Percentiles rank a stretch among this genome's conserved stretches.
phyloP scores from a whole-genome alignment of 208 protist species.

The Leishmania guyanensis region DNA sequence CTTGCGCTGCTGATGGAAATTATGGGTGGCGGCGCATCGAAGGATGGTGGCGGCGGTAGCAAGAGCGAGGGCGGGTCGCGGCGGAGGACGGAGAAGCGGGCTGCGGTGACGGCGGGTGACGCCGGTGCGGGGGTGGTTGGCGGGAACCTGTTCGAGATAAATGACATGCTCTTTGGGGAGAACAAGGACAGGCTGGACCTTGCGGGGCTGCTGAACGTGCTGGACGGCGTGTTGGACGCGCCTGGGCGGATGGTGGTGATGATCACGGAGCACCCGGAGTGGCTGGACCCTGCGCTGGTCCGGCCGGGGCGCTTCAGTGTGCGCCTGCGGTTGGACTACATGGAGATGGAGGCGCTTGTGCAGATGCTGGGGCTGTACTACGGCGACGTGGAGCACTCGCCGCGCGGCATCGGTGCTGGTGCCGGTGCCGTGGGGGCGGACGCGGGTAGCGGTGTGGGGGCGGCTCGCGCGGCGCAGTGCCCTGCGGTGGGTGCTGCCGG shows the following conservation, averaged over 20 bases:
- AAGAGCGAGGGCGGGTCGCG: not conserved
- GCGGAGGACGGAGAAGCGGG: not conserved
- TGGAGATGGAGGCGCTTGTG: conserved; percentile 49
- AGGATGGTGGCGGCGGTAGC: not conserved
- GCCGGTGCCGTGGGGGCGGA: not conserved
- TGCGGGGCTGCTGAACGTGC: conserved; percentile 87
- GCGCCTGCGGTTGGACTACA: conserved; percentile 74
- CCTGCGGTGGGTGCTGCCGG: conserved; percentile 29
- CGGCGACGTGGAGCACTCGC: conserved; percentile 38
- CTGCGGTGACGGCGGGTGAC: not conserved
- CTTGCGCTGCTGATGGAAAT: conserved; percentile 24
- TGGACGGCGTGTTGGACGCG: conserved; percentile 90
- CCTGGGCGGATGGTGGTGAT: conserved; percentile 88
- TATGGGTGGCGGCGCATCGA: conserved; percentile 8
- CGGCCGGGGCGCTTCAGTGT: conserved; percentile 85
- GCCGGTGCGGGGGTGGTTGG: conserved; percentile 2
- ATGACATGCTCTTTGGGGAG: conserved; percentile 20
- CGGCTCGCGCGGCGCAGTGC: conserved; percentile 13
- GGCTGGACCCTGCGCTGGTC: conserved; percentile 87
- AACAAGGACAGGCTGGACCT: conserved; percentile 74
- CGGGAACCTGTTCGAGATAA: conserved; percentile 15
- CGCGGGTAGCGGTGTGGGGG: conserved; percentile 2
- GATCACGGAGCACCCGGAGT: conserved; percentile 87
- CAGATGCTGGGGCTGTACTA: conserved; percentile 85
- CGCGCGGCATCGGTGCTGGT: not conserved